These are phyloP conservation scores for Rhizodiscina lignyota DNA, from an alignment of 495 filamentous ascomycete species.

Conservation along the genomic window DNA sequence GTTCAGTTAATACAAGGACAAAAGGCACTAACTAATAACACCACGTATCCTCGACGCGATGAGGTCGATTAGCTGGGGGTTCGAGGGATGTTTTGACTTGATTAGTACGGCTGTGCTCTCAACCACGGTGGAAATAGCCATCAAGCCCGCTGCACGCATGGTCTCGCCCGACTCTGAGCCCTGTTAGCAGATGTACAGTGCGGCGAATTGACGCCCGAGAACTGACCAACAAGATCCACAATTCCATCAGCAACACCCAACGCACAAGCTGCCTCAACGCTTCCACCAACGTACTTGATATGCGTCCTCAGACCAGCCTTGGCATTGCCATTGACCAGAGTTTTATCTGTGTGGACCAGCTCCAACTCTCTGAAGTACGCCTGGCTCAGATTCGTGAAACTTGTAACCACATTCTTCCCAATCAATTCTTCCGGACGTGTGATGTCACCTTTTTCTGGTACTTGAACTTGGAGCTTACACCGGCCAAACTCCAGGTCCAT, in stretches of 20 bases:
- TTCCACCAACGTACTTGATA: slow-evolving; percentile 85
- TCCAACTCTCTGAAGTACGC: slow-evolving; percentile 73
- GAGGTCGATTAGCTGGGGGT: slow-evolving; percentile 58
- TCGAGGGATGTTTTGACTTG: slow-evolving; percentile 74
- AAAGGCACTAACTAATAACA: slow-evolving; percentile 57
- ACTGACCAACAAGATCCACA: slow-evolving; percentile 85
- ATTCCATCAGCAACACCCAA: slow-evolving; percentile 93
- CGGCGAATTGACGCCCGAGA: neutral
- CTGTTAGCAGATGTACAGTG: neutral
- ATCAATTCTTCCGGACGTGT: slow-evolving; percentile 55
- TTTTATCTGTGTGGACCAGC: slow-evolving; percentile 11
- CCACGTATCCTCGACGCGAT: slow-evolving; percentile 73
- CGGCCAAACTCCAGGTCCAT: slow-evolving; percentile 79
- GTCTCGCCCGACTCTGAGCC: slow-evolving; percentile 84
- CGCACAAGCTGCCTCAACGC: slow-evolving; percentile 92
- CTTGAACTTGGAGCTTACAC: slow-evolving; percentile 91
- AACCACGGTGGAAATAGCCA: slow-evolving; percentile 86
- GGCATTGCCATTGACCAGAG: slow-evolving; percentile 12
- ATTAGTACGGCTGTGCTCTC: slow-evolving; percentile 76
- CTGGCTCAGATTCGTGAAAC: slow-evolving; percentile 69
- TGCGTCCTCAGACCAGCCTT: slow-evolving; percentile 48
- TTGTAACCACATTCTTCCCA: slow-evolving; percentile 90
- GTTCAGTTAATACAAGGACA: neutral
- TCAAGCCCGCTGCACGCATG: slow-evolving; percentile 93
- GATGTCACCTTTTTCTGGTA: slow-evolving; percentile 69